phyloP scores from a whole-genome alignment of 129 eudicot genomes.

The Ambrosia trifida region DNA sequence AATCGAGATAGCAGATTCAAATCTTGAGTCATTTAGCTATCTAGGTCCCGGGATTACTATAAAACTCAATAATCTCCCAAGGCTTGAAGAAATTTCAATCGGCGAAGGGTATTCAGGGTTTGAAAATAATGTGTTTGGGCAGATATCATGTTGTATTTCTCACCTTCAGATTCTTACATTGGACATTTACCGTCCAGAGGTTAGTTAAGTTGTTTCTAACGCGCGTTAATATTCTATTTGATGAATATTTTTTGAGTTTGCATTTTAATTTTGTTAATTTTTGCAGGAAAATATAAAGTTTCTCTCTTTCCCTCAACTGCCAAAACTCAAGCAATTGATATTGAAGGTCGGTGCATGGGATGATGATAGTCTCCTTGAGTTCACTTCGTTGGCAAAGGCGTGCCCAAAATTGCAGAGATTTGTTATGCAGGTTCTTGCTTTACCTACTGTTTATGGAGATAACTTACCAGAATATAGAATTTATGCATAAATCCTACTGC shows the following conservation, averaged over 20 bases:
- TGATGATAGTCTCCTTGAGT: slow-evolving; percentile 55
- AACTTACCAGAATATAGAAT: not conserved
- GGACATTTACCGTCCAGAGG: slow-evolving; percentile 59
- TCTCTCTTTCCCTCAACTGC: slow-evolving; percentile 45
- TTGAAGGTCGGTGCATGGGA: slow-evolving; percentile 57
- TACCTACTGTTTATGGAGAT: not conserved
- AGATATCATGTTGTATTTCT: slow-evolving; percentile 50
- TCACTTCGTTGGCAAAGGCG: slow-evolving; percentile 47
- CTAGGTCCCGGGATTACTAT: slow-evolving; percentile 49
- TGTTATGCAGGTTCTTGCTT: slow-evolving; percentile 49
- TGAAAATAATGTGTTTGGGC: slow-evolving; percentile 55
- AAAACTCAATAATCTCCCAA: slow-evolving; percentile 44
- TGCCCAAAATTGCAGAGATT: slow-evolving; percentile 54
- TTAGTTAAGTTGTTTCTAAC: slow-evolving; percentile 20
- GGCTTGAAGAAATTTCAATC: slow-evolving; percentile 53
- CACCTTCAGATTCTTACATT: slow-evolving; percentile 55
- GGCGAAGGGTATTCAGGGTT: slow-evolving; percentile 55
- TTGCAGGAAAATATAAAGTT: slow-evolving; percentile 46
- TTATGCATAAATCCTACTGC: not conserved
- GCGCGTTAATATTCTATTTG: not conserved
- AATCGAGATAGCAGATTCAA: slow-evolving; percentile 42
- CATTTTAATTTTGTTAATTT: not conserved
- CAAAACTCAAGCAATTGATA: slow-evolving; percentile 50
- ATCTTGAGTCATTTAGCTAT: slow-evolving; percentile 50
- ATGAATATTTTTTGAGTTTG: slow-evolving; percentile 10